A percentile compares a stretch with the other conserved stretches of the same genome.
Evolutionary conservation across 371 early-diverging fungal genomes (phyloP).

Genomic region (Rhizopus arrhizus): DNA sequence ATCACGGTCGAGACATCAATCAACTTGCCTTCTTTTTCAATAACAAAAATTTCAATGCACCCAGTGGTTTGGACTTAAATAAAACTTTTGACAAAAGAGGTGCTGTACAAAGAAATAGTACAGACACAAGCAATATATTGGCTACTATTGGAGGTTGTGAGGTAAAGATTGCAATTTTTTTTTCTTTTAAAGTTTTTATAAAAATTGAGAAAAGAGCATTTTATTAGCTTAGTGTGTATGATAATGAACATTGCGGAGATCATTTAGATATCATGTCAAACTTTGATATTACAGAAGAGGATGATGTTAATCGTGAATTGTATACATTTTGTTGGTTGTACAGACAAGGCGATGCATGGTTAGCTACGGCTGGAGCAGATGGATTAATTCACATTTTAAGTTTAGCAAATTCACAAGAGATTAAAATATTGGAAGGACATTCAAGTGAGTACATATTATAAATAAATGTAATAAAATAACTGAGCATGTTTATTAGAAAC

Average conservation of each 20-base stretch:
- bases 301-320: conserved; percentile 40
- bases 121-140: conserved; percentile 74
- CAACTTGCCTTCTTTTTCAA: conserved; percentile 75
- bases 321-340: conserved; percentile 75
- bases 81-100: conserved; percentile 73
- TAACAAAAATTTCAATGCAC: conserved; percentile 55
- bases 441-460: conserved; percentile 45
- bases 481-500: conserved; percentile 39
- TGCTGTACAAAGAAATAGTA: conserved; percentile 61
- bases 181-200: neutral
- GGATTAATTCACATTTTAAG: conserved; percentile 68
- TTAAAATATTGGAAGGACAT: conserved; percentile 64
- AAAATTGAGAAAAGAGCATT: neutral
- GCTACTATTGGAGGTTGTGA: conserved; percentile 73
- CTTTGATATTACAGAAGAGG: conserved; percentile 59
- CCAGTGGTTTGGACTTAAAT: conserved; percentile 55
- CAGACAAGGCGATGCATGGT: conserved; percentile 62
- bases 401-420: conserved; percentile 73
- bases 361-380: conserved; percentile 72
- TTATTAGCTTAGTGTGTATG: conserved; percentile 77
- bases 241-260: conserved; percentile 91
- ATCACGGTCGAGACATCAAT: conserved; percentile 75
- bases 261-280: conserved; percentile 92
- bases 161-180: conserved; percentile 34
- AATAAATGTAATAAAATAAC: neutral